Conservation (phyloP, 257 asterid genomes). For the Thymus quinquecostatus region DNA sequence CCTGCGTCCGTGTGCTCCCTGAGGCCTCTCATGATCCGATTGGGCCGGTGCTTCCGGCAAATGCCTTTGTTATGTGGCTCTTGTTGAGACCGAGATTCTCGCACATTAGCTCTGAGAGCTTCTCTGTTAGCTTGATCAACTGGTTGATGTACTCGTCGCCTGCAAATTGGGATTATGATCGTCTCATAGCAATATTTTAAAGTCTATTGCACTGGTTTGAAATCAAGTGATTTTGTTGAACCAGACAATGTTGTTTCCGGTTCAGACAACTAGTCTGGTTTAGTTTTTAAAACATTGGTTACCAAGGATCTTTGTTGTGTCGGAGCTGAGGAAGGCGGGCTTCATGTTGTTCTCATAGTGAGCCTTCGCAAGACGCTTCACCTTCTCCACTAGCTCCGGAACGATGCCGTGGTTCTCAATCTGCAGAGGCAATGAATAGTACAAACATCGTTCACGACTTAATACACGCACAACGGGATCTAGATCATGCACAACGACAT, state of each 20-base stretch:
- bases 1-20: slow-evolving; percentile 96
- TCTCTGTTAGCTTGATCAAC: slow-evolving; percentile 67
- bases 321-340: slow-evolving; percentile 51
- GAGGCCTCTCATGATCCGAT: slow-evolving; percentile 71
- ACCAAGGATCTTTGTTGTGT: slow-evolving; percentile 53
- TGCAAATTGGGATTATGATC: slow-evolving; percentile 19
- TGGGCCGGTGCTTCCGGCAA: slow-evolving; percentile 68
- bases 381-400: slow-evolving; percentile 57
- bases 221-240: too few relatives aligned
- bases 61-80: slow-evolving; percentile 60
- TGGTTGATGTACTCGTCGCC: slow-evolving; percentile 76
- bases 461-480: background rate
- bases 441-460: background rate
- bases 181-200: too few relatives aligned
- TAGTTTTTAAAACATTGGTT: background rate
- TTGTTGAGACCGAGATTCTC: slow-evolving; percentile 74
- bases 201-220: too few relatives aligned
- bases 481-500: background rate
- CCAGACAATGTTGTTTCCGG: too few relatives aligned
- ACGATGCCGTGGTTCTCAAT: slow-evolving; percentile 82
- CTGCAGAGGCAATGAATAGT: slow-evolving; percentile 39
- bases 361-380: slow-evolving; percentile 60
- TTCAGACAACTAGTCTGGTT: too few relatives aligned
- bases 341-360: slow-evolving; percentile 71
- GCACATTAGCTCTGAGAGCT: slow-evolving; percentile 69